These are phyloP conservation scores for Pseudogymnoascus sp. DNA, from an alignment of 2,329 filamentous ascomycete species.

Conservation along the genomic window DNA sequence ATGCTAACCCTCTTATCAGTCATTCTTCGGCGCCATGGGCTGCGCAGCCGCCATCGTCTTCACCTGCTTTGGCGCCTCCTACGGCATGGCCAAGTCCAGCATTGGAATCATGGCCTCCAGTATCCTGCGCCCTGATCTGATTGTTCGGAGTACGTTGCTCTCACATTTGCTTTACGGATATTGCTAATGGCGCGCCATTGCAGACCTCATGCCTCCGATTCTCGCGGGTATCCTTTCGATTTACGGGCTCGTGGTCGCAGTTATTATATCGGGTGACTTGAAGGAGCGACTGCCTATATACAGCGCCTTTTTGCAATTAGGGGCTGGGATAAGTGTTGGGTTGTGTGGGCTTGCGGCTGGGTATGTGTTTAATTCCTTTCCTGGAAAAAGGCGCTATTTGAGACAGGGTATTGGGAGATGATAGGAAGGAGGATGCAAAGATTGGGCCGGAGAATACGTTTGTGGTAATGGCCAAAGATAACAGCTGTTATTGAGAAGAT, in stretches of 20 bases:
- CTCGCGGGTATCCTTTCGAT: slow-evolving; percentile 99
- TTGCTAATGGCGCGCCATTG: slow-evolving; percentile 1
- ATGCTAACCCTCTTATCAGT: slow-evolving; percentile 29
- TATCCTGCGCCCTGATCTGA: slow-evolving; percentile 91
- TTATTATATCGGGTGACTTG: slow-evolving; percentile 70
- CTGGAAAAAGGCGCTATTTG: background rate
- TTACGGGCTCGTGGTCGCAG: slow-evolving; percentile 79
- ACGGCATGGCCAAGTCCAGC: slow-evolving; percentile 96
- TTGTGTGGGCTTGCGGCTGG: slow-evolving; percentile 30
- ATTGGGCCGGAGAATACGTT: background rate
- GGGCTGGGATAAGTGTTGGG: slow-evolving; percentile 71
- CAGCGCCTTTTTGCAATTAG: slow-evolving; percentile 73
- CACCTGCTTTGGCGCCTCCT: slow-evolving; percentile 75
- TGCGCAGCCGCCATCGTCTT: slow-evolving; percentile 88
- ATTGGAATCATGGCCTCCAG: slow-evolving; percentile 95
- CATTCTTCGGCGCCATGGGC: slow-evolving; percentile 94
- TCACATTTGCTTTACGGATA: background rate
- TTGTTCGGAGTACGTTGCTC: slow-evolving; percentile 80
- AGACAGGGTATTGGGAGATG: background rate
- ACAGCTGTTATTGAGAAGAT: background rate
- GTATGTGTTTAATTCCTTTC: background rate
- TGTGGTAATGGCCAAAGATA: background rate
- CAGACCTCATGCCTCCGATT: slow-evolving; percentile 98
- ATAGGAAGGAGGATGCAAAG: background rate
- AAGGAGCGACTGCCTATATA: slow-evolving; percentile 62